phyloP scores from a whole-genome alignment of 169 alveolate genomes.

The Plasmodium yoelii region DNA sequence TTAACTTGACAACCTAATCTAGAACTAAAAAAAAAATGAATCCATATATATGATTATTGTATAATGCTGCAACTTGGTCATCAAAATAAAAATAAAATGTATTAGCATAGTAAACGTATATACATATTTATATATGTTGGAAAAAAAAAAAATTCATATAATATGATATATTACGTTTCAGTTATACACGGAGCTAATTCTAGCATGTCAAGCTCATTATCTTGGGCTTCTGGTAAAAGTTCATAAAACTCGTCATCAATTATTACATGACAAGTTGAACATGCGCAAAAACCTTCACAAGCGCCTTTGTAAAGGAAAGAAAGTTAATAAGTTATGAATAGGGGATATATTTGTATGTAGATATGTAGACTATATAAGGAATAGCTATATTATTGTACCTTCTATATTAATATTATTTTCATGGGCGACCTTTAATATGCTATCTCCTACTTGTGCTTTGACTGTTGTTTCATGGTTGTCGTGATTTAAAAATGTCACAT shows the following conservation, averaged over 20 bases:
- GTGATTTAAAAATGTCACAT: constrained; percentile 79
- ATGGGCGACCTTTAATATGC: constrained; percentile 90
- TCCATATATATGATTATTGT: background rate
- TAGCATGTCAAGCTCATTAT: constrained; percentile 95
- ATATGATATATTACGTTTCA: constrained; percentile 85
- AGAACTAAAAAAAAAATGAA: constrained; percentile 80
- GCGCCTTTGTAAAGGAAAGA: constrained; percentile 92
- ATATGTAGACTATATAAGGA: background rate
- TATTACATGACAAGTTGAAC: constrained; percentile 98
- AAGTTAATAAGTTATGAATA: background rate
- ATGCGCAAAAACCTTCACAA: constrained; percentile 96
- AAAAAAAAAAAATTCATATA: background rate
- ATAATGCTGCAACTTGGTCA: background rate
- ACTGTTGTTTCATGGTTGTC: constrained; percentile 82
- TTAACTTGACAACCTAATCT: constrained; percentile 95
- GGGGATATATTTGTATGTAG: background rate
- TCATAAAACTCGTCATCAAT: constrained; percentile 92
- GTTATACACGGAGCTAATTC: constrained; percentile 97
- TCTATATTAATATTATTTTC: constrained; percentile 84
- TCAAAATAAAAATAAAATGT: too few relatives aligned
- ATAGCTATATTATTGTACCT: constrained; percentile 77
- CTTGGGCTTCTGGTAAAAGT: constrained; percentile 89
- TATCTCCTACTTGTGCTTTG: constrained; percentile 83
- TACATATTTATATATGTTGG: constrained; percentile 4
- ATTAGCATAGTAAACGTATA: background rate